A percentile compares a stretch with the other conserved stretches of the same genome.
Evolutionary conservation across 2,329 filamentous ascomycete genomes (phyloP).

Genomic region (Zymoseptoria crescenta): DNA sequence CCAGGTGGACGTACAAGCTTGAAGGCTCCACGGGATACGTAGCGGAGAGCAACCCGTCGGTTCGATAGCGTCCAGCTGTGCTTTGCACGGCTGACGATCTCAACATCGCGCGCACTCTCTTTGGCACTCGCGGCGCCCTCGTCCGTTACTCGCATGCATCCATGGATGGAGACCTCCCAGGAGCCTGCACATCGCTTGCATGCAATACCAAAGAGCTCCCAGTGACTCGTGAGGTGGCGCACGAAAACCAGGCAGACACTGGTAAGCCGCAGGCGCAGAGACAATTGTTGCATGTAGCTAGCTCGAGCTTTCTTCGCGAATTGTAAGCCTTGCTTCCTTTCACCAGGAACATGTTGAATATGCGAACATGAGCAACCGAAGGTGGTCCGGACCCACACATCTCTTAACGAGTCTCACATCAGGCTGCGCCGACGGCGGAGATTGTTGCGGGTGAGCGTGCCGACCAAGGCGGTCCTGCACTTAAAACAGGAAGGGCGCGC

Average conservation of each 20-base stretch:
- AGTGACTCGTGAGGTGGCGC: not conserved
- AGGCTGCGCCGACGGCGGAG: not conserved
- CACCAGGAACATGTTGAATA: not conserved
- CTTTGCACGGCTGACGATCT: not conserved
- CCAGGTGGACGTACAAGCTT: not conserved
- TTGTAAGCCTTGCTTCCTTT: not conserved
- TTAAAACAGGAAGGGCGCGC: too few relatives aligned
- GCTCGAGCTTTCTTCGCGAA: not conserved
- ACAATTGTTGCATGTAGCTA: not conserved
- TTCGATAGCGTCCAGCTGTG: not conserved
- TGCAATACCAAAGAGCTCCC: not conserved
- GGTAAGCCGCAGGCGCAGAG: not conserved
- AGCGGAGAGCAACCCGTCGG: not conserved
- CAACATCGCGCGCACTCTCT: too few relatives aligned
- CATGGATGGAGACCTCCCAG: not conserved
- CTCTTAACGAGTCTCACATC: not conserved
- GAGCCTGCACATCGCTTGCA: not conserved
- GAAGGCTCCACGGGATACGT: not conserved
- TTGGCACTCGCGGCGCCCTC: too few relatives aligned
- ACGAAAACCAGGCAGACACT: not conserved
- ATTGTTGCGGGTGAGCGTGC: not conserved
- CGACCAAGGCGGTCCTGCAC: not conserved
- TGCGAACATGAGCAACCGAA: not conserved
- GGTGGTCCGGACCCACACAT: not conserved
- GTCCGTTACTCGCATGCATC: not conserved